Conservation (phyloP, 1,284 basidiomycete species). For the Mycena sp. region DNA sequence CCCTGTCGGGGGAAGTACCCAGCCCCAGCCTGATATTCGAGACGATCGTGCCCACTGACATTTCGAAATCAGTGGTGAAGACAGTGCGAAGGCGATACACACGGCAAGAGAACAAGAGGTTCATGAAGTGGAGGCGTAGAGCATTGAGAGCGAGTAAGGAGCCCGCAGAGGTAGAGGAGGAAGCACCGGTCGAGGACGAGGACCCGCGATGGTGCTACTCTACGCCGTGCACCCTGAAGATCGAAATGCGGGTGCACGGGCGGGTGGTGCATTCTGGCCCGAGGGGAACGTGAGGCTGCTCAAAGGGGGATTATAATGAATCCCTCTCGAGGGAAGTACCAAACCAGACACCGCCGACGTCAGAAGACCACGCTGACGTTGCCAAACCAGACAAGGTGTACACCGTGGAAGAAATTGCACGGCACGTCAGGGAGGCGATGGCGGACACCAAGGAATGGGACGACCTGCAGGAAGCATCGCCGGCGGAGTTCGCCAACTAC, state of each 20-base stretch:
- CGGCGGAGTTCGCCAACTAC: background rate
- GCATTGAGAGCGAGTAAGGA: too few species aligned
- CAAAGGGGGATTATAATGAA: slow-evolving; percentile 6
- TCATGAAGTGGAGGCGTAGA: too few species aligned
- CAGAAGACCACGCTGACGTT: background rate
- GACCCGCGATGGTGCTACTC: background rate
- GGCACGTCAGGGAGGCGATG: too few species aligned
- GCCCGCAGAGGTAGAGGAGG: background rate
- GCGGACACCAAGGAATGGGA: too few species aligned
- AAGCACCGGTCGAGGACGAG: background rate
- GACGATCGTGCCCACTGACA: background rate
- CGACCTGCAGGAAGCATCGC: too few species aligned
- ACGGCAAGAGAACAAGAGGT: background rate
- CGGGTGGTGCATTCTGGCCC: background rate
- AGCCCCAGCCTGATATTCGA: background rate
- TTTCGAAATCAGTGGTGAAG: background rate
- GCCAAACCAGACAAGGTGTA: background rate
- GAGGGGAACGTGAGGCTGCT: background rate
- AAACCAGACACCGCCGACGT: background rate
- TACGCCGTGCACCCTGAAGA: background rate
- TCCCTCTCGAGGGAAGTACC: slow-evolving; percentile 28
- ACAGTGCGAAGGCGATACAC: background rate
- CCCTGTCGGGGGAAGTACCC: slow-evolving; percentile 4
- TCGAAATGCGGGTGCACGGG: background rate
- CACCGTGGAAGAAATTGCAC: background rate